phyloP scores from a whole-genome alignment of 78 protist species.

The Dictyostelium capitatum region DNA sequence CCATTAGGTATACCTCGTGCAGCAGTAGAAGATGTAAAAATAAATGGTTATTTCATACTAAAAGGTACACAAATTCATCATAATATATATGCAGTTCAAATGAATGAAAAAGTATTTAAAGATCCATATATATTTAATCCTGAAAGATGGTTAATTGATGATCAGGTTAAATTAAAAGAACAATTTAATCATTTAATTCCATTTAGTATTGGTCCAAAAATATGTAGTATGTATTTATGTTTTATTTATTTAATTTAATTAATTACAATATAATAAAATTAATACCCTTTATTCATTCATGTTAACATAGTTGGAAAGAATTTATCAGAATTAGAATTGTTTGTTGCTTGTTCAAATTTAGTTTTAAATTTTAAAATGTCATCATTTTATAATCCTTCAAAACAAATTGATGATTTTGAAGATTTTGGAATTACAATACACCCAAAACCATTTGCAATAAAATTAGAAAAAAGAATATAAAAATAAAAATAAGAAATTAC shows the following conservation, averaged over 20 bases:
- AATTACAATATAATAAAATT: too few species aligned
- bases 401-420: constrained; percentile 37
- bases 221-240: constrained; percentile 5
- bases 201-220: constrained; percentile 38
- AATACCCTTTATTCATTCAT: too few species aligned
- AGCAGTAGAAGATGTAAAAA: constrained; percentile 21
- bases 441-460: not conserved
- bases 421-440: constrained; percentile 68
- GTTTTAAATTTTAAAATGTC: constrained; percentile 27
- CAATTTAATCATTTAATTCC: not conserved
- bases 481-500: too few species aligned
- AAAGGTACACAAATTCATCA: constrained; percentile 33
- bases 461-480: too few species aligned
- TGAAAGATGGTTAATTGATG: constrained; percentile 39
- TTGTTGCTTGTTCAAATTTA: constrained; percentile 32
- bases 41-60: constrained; percentile 41
- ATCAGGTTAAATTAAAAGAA: not conserved
- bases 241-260: too few species aligned
- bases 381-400: not conserved
- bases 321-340: not conserved
- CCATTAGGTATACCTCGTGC: constrained; percentile 25
- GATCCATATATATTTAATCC: constrained; percentile 15
- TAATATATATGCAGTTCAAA: not conserved
- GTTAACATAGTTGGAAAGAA: constrained; percentile 21
- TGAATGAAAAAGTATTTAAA: not conserved